A percentile compares a stretch with the other conserved stretches of the same genome.
Conservation (phyloP, 148 eudicot genomes). For the Rhododendron kiyosumense region DNA sequence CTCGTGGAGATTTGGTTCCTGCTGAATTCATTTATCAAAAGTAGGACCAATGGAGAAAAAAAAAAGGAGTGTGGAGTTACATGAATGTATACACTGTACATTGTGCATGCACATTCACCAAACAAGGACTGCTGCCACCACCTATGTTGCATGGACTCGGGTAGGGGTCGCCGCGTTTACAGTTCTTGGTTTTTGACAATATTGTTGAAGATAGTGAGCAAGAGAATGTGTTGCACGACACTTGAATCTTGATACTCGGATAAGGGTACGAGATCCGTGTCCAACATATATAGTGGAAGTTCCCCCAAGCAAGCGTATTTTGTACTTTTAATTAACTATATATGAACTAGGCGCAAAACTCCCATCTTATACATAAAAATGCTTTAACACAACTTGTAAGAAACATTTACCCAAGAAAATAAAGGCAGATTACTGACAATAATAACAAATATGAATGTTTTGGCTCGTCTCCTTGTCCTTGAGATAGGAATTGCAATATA, state of each 20-base stretch:
- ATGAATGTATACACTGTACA: not conserved
- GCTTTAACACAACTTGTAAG: not conserved
- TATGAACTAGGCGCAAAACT: not conserved
- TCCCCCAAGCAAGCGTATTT: not conserved
- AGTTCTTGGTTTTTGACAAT: not conserved
- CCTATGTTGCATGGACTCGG: not conserved
- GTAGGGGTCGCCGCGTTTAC: not conserved
- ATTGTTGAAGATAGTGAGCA: not conserved
- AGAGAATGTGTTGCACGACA: not conserved
- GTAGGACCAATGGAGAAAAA: not conserved
- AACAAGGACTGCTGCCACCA: not conserved
- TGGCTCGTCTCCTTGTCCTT: not conserved
- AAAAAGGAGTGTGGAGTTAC: not conserved
- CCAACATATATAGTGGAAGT: not conserved
- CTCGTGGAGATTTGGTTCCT: constrained; percentile 34
- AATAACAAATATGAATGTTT: not conserved
- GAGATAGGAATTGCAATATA: not conserved
- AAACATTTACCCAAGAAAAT: not conserved
- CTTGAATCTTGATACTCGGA: not conserved
- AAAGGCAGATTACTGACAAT: not conserved
- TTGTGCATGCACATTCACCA: not conserved
- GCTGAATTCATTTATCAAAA: constrained; percentile 1
- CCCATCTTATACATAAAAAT: not conserved
- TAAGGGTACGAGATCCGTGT: not conserved
- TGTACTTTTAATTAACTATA: not conserved